Percentiles rank a stretch among this genome's conserved stretches.
Conservation (phyloP, 2,329 filamentous ascomycete genomes). For the Claviceps sp. region DNA sequence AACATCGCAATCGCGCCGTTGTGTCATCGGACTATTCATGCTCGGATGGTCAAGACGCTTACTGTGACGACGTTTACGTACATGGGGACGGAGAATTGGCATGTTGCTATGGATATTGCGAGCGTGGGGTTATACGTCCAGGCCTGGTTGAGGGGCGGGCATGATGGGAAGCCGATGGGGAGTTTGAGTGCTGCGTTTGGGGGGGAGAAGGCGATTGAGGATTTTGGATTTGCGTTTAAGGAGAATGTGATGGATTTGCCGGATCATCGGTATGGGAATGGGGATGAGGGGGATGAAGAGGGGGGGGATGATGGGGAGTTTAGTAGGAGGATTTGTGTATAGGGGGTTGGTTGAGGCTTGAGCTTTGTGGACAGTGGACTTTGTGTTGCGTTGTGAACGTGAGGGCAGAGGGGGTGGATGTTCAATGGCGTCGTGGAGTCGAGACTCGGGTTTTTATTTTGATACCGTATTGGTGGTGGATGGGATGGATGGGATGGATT, state of each 20-base stretch:
- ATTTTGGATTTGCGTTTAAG: slow-evolving; percentile 15
- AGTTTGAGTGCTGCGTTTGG: slow-evolving; percentile 10
- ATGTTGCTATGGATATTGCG: slow-evolving; percentile 25
- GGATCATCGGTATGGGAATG: slow-evolving; percentile 5
- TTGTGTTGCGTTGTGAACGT: too few species aligned
- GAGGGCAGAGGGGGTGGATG: too few species aligned
- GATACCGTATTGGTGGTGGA: too few species aligned
- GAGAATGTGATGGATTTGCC: slow-evolving; percentile 12
- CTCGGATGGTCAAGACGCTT: slow-evolving; percentile 32
- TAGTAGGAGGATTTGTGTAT: too few species aligned
- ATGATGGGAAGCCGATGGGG: background rate
- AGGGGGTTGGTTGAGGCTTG: too few species aligned
- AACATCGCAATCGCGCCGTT: slow-evolving; percentile 28
- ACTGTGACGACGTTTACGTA: slow-evolving; percentile 30
- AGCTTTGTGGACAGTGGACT: too few species aligned
- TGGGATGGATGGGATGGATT: too few species aligned
- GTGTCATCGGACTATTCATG: slow-evolving; percentile 24
- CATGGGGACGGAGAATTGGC: slow-evolving; percentile 36
- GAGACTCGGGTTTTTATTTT: too few species aligned
- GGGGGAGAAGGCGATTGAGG: slow-evolving; percentile 13
- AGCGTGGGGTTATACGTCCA: slow-evolving; percentile 25
- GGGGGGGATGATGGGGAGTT: background rate
- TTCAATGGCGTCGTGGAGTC: too few species aligned
- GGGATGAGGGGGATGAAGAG: slow-evolving; percentile 1
- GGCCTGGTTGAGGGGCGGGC: slow-evolving; percentile 25